phyloP scores from a whole-genome alignment of 83 land plant genomes.

The Isoetes engelmannii region DNA sequence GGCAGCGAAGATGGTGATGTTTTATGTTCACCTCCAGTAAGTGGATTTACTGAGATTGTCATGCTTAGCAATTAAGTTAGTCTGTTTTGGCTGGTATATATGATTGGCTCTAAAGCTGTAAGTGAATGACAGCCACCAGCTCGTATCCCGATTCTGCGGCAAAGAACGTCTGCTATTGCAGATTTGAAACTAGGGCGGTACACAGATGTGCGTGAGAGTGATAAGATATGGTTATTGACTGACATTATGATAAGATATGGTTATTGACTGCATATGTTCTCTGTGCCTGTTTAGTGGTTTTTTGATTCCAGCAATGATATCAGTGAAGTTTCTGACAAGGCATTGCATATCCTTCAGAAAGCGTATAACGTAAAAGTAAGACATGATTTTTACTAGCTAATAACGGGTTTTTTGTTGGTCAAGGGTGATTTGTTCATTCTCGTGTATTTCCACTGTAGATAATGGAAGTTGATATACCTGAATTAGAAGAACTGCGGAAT shows the following conservation, averaged over 20 bases:
- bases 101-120: no score
- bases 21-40: not conserved
- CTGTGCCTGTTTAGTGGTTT: conserved; percentile 60
- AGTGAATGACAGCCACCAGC: no score
- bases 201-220: no score
- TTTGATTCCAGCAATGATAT: conserved; percentile 60
- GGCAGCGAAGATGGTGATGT: not conserved
- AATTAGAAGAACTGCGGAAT: conserved; percentile 61
- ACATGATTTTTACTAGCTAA: not conserved
- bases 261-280: no score
- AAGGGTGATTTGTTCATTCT: conserved; percentile 8
- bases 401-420: not conserved
- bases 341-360: conserved; percentile 41
- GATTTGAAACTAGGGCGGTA: no score
- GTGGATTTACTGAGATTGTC: not conserved
- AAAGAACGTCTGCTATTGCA: no score
- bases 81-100: no score
- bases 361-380: conserved; percentile 58
- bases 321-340: conserved; percentile 53
- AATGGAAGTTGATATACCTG: conserved; percentile 70
- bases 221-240: no score
- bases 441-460: conserved; percentile 27
- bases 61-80: no score
- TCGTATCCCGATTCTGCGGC: no score
- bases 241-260: no score